phyloP scores from a whole-genome alignment of 2,329 filamentous ascomycete genomes.

The Didymella keratinophila region DNA sequence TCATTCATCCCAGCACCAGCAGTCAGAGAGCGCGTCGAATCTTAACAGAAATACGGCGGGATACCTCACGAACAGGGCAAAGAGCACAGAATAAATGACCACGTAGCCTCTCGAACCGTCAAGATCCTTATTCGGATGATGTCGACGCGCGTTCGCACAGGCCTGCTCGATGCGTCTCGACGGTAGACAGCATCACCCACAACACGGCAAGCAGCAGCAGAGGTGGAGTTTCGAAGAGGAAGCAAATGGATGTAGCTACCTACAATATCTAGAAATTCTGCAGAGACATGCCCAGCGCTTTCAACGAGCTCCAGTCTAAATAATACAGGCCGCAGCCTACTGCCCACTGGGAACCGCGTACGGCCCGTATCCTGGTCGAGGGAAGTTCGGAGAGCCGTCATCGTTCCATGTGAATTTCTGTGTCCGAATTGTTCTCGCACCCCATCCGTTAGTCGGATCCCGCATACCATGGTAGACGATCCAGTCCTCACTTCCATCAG shows the following conservation, averaged over 20 bases:
- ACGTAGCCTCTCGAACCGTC: background rate
- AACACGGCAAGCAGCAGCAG: too few species aligned
- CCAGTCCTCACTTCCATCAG: constrained; percentile 58
- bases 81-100: background rate
- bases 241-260: background rate
- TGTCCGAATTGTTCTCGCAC: constrained; percentile 57
- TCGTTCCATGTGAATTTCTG: constrained; percentile 60
- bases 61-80: background rate
- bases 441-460: constrained; percentile 58
- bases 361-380: constrained; percentile 59
- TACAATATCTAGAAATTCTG: too few species aligned
- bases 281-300: background rate
- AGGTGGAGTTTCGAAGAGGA: background rate
- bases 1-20: background rate
- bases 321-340: constrained; percentile 3
- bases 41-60: background rate
- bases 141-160: background rate
- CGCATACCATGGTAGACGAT: constrained; percentile 63
- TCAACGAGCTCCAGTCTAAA: background rate
- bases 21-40: background rate
- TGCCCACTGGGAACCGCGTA: constrained; percentile 49
- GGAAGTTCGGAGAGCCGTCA: constrained; percentile 58
- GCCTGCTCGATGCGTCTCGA: background rate
- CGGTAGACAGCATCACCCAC: background rate
- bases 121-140: background rate